Base-by-base conservation (phyloP, 148 eudicot genomes). In the Heliamphora exappendiculata region DNA sequence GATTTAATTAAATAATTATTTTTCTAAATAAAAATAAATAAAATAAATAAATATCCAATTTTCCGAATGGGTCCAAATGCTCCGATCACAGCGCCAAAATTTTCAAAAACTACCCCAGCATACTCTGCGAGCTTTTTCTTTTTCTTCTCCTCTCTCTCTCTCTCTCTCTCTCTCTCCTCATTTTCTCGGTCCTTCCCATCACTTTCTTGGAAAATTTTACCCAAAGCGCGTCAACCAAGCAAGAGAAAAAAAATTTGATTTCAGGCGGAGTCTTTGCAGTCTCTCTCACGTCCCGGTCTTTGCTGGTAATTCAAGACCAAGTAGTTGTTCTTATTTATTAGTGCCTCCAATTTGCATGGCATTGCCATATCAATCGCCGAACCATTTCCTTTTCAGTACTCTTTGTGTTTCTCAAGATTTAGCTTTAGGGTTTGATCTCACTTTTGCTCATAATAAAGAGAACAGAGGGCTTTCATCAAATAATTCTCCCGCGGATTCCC, bases 201-300 rank as follows among this genome's bases (percentile, higher is more conserved):
- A 70, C 59, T 50, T 71, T 71, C 74, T 16, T 19, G 59, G 64
- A 4, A 36, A 54, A 10, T 17, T 73, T 55, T 19, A 5, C 50
- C 51, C 22, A 73, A 73, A 73, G 22, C 76, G 76, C 76, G 76
- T 73, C 41, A 14, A 58, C 37, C 76, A 39, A 67, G 45, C 11
- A 22, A 54, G 16, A 29, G 7, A 13, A 9, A 50, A 14, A 29
- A 10, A 8, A 28, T 19, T 11, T 19, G 45, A 17, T 26, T 16
- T 72, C 11, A 4, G 7, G 3, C 20, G 12, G 6, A 34, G 47
- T 54, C 50, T 57, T 55, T 5, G 33, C 76, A 39, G 65, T 57
- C 76, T 41, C 50, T 2, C 22, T 58, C 51, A 24, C 1, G 45
- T 66, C 45, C 0, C 10, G 37, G 70, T 66, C 70, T 66, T 16